These are phyloP conservation scores for Phytophthora melonis DNA, from an alignment of 352 stramenopile species.

Conservation along the genomic window DNA sequence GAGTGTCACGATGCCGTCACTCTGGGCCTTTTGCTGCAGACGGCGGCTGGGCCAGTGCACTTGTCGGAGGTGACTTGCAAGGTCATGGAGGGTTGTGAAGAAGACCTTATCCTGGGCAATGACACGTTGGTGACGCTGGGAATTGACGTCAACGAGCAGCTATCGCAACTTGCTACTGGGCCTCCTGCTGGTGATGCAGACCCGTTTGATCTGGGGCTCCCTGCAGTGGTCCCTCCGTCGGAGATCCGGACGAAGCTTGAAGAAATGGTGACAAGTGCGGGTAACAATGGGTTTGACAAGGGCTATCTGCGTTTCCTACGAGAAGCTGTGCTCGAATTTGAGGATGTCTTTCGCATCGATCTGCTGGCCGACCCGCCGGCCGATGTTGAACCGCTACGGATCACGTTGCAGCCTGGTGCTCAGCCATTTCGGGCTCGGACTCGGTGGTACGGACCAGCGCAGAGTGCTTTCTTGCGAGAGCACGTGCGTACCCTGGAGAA, in stretches of 20 bases:
- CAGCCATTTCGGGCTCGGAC: not conserved
- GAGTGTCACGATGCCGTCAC: too few species aligned
- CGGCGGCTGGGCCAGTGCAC: not conserved
- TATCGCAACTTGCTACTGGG: not conserved
- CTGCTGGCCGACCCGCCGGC: not conserved
- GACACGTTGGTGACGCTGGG: not conserved
- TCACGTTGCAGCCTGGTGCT: not conserved
- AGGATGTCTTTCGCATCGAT: constrained; percentile 11
- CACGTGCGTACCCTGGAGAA: not conserved
- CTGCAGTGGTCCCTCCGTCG: not conserved
- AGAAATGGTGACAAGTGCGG: too few species aligned
- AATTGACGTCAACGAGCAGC: not conserved
- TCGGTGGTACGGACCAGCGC: constrained; percentile 4
- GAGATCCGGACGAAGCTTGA: not conserved
- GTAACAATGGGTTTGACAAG: not conserved
- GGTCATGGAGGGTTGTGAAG: not conserved
- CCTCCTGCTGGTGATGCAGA: not conserved
- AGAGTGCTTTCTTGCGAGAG: not conserved
- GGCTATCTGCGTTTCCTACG: not conserved
- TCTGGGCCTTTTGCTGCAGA: too few species aligned
- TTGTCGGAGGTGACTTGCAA: not conserved
- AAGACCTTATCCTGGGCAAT: not conserved
- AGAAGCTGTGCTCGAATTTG: constrained; percentile 6
- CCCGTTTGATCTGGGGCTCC: not conserved
- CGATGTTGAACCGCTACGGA: constrained; percentile 9